These are phyloP conservation scores for Wallacemonas collosoma DNA, from an alignment of 208 protist species.

Conservation along the genomic window DNA sequence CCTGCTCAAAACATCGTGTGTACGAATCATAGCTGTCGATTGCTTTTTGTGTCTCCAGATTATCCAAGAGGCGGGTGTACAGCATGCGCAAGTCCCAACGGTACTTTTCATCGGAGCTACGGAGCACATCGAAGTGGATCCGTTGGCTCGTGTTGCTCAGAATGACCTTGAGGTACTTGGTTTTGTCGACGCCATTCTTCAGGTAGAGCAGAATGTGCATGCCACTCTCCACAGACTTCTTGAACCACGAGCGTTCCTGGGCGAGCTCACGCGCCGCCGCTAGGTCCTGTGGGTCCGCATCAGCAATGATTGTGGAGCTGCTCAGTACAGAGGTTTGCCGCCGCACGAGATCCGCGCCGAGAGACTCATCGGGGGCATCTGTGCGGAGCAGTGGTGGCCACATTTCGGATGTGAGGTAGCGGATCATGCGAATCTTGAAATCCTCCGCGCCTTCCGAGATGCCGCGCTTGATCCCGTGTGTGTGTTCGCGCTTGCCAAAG, in stretches of 20 bases:
- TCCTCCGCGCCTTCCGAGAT: constrained; percentile 57
- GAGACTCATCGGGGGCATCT: constrained; percentile 65
- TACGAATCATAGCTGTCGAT: constrained; percentile 69
- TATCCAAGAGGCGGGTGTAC: constrained; percentile 67
- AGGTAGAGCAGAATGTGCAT: constrained; percentile 77
- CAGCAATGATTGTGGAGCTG: background rate
- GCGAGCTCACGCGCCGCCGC: constrained; percentile 26
- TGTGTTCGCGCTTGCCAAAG: constrained; percentile 51
- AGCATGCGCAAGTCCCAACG: constrained; percentile 71
- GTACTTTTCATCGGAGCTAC: constrained; percentile 57
- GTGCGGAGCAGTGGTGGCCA: constrained; percentile 68
- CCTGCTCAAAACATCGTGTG: constrained; percentile 43
- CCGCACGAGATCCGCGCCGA: constrained; percentile 27
- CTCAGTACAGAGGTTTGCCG: background rate
- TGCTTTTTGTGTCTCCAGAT: constrained; percentile 62
- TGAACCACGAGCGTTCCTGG: constrained; percentile 50
- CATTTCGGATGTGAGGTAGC: constrained; percentile 62
- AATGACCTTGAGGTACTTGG: constrained; percentile 70
- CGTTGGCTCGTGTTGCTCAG: constrained; percentile 55
- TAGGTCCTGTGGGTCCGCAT: background rate
- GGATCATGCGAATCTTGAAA: constrained; percentile 67
- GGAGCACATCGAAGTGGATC: constrained; percentile 65
- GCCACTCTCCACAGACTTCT: constrained; percentile 52
- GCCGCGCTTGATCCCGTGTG: constrained; percentile 35
- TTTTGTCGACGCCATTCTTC: constrained; percentile 42